Evolutionary conservation across 176 grass and related monocot genomes (phyloP).

Genomic region (Bolboschoenus planiculmis): DNA sequence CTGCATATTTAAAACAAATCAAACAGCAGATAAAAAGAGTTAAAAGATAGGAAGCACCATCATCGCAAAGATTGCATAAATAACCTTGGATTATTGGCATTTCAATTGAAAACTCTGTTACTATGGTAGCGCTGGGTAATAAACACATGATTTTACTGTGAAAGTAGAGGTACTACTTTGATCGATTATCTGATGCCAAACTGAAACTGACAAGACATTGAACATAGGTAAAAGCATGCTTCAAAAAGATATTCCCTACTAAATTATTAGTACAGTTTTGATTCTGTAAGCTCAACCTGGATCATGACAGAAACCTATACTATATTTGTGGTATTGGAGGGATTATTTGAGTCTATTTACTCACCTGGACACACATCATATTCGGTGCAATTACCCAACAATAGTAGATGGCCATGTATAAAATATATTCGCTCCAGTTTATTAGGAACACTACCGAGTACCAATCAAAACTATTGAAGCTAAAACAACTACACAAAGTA

Average conservation of each 20-base stretch:
- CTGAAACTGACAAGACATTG: neutral
- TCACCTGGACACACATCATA: neutral
- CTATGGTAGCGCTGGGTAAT: neutral
- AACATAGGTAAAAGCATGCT: neutral
- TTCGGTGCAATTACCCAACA: neutral
- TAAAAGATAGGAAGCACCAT: neutral
- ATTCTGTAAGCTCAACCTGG: neutral
- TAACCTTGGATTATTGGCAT: neutral
- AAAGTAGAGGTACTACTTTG: neutral
- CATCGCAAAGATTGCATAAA: neutral
- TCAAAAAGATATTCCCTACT: neutral
- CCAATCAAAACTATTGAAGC: neutral
- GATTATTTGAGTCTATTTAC: neutral
- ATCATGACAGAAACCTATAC: neutral
- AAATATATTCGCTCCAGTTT: neutral
- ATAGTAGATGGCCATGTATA: neutral
- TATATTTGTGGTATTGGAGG: neutral
- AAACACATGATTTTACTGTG: neutral
- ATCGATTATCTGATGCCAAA: neutral
- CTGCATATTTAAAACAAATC: constrained; percentile 32
- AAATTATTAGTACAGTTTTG: neutral
- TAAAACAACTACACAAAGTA: neutral
- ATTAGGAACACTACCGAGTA: neutral
- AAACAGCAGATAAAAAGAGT: neutral
- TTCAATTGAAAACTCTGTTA: neutral